Percentiles rank a stretch among this genome's conserved stretches.
These are phyloP conservation scores for Calamus simplicifolius DNA, from an alignment of 176 grass and related monocot species.

Conservation along the genomic window DNA sequence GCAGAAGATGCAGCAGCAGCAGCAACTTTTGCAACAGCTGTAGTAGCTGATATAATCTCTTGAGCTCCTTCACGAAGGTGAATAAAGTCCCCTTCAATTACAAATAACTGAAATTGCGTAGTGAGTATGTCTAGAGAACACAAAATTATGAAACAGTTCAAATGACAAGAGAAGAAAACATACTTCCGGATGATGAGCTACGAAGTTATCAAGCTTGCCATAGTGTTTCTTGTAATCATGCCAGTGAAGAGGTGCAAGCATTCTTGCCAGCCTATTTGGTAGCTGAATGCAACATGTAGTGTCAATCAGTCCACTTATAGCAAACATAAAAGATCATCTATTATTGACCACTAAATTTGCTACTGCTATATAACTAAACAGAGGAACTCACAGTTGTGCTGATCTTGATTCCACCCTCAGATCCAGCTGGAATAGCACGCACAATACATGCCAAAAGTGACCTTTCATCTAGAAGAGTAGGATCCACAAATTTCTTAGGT, in stretches of 20 bases:
- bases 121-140: background rate
- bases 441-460: conserved; percentile 88
- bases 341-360: no score
- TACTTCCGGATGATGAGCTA: conserved; percentile 82
- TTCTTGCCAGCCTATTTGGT: conserved; percentile 92
- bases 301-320: background rate
- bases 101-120: conserved; percentile 68
- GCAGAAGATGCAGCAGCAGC: conserved; percentile 63
- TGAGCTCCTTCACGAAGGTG: conserved; percentile 92
- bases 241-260: conserved; percentile 97
- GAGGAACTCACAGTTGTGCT: conserved; percentile 68
- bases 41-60: conserved; percentile 91
- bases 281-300: conserved; percentile 33
- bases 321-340: no score
- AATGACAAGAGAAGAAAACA: background rate
- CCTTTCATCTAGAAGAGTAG: conserved; percentile 71
- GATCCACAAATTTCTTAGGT: conserved; percentile 36
- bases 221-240: conserved; percentile 94
- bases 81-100: conserved; percentile 94
- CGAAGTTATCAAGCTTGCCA: conserved; percentile 97
- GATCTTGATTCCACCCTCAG: conserved; percentile 69
- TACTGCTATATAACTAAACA: background rate
- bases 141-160: background rate
- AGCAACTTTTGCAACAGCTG: conserved; percentile 89
- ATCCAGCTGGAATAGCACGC: conserved; percentile 72